phyloP scores from a whole-genome alignment of 2,329 filamentous ascomycete species.

The Trichoderma sp. region DNA sequence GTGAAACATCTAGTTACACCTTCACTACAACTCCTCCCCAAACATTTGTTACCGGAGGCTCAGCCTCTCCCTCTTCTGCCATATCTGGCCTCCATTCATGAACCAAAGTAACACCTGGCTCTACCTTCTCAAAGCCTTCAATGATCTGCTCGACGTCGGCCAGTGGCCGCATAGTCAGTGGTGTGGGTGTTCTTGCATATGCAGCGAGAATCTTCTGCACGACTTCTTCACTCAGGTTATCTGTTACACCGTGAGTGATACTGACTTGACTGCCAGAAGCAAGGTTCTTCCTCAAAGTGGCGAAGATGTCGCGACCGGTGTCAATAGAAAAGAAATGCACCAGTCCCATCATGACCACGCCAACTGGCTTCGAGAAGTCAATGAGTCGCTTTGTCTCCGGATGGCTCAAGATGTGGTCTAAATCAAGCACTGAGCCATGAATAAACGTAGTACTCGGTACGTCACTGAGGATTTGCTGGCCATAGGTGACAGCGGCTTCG shows the following conservation, averaged over 20 bases:
- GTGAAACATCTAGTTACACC: not conserved
- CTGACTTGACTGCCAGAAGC: slow-evolving; percentile 5
- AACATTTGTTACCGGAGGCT: not conserved
- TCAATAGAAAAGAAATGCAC: slow-evolving; percentile 4
- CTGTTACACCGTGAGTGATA: slow-evolving; percentile 1
- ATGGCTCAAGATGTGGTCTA: slow-evolving; percentile 16
- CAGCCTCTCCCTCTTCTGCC: slow-evolving; percentile 15
- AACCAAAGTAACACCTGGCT: slow-evolving; percentile 6
- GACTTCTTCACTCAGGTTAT: not conserved
- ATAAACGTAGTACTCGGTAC: slow-evolving; percentile 8
- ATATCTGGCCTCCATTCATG: slow-evolving; percentile 18
- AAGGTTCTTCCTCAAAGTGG: not conserved
- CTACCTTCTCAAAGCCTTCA: not conserved
- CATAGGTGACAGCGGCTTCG: slow-evolving; percentile 1
- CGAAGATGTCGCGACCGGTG: not conserved
- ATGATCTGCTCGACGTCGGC: not conserved
- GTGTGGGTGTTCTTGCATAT: slow-evolving; percentile 12
- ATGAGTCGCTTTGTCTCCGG: slow-evolving; percentile 18
- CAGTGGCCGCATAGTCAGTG: slow-evolving; percentile 13
- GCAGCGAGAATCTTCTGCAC: not conserved
- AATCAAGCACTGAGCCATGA: slow-evolving; percentile 1
- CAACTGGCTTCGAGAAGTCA: slow-evolving; percentile 21
- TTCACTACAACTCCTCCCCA: not conserved
- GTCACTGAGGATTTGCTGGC: not conserved
- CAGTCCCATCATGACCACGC: slow-evolving; percentile 24